phyloP scores from a whole-genome alignment of 306 rosid genomes.

The Canavalia ensiformis region DNA sequence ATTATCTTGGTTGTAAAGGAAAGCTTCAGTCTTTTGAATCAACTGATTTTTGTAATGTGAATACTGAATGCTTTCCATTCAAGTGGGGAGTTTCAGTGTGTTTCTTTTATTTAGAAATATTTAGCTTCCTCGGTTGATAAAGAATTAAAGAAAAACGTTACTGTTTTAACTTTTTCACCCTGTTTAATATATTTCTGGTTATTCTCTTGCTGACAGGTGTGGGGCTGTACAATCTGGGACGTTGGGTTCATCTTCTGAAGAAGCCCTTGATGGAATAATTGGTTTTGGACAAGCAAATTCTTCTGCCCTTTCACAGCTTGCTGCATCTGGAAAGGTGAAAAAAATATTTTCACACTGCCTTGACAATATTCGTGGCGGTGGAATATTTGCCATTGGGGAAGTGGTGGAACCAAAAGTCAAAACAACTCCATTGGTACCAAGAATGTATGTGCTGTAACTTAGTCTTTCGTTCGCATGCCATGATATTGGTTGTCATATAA shows the following conservation, averaged over 20 bases:
- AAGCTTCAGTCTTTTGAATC: slow-evolving; percentile 16
- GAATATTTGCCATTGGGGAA: slow-evolving; percentile 96
- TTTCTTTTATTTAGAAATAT: slow-evolving; percentile 32
- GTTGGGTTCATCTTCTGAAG: slow-evolving; percentile 63
- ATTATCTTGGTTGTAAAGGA: slow-evolving; percentile 17
- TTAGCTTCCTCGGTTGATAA: slow-evolving; percentile 35
- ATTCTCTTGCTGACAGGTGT: slow-evolving; percentile 66
- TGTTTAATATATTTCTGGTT: slow-evolving; percentile 4
- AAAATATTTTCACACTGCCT: slow-evolving; percentile 93
- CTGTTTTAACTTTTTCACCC: slow-evolving; percentile 15
- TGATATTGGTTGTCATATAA: slow-evolving; percentile 41
- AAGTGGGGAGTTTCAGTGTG: slow-evolving; percentile 13
- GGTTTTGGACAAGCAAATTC: slow-evolving; percentile 99
- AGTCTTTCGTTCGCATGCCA: slow-evolving; percentile 37
- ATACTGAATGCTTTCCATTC: slow-evolving; percentile 37
- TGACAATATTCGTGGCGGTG: slow-evolving; percentile 84
- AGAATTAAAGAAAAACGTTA: neutral
- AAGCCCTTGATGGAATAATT: slow-evolving; percentile 86
- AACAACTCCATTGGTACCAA: slow-evolving; percentile 75
- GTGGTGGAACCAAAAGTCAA: slow-evolving; percentile 87
- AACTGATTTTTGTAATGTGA: slow-evolving; percentile 28
- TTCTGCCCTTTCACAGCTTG: slow-evolving; percentile 91
- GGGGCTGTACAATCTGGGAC: slow-evolving; percentile 80
- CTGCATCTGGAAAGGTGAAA: slow-evolving; percentile 85
- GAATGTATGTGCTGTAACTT: slow-evolving; percentile 68